Base-by-base conservation (phyloP, 176 grass and related monocot genomes). In the Elaeis guineensis region DNA sequence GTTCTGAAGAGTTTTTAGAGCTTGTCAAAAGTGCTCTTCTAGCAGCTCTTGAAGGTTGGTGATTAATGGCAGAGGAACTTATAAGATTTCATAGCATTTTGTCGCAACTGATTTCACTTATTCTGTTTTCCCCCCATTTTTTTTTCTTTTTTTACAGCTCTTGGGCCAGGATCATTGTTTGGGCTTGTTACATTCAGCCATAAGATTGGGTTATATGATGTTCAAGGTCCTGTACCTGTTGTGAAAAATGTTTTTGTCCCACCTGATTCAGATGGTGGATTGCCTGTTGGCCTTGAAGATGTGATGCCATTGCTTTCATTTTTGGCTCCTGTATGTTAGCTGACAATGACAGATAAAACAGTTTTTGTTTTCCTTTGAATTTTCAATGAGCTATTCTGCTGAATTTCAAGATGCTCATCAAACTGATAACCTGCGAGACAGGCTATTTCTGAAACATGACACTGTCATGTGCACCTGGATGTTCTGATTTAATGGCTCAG, bases 1-100 rank as follows among this genome's bases (percentile, higher is more conserved):
- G 84, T 86, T 98, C 88, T 18, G 94, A 98, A 80, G 94, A 98
- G 19, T 93, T 92, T 58, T 79, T 98, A 56, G 88, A 98, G 72
- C 84, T 93, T 25, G 70, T 89, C 63, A 98, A 89, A 77, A 93
- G 88, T 68, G 78, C 84, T 3, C 84, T 98, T 78, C 77, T 89
- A 72, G 88, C 93, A 17, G 87, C 84, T 32, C 85, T 92, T 58
- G 84, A 98, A 92, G 93, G 93, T 98, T 58, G 59, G 54, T 60
- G 51, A n/a, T 49, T n/a, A 20, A 56, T 28, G 19, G 28, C n/a
- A 19, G 18, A 15, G 19, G 51, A 61, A 18, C 23, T 65, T 2
- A 28, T 6, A 51, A 49, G 32, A 6, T 35, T 7, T 63, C 11
- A 19, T 30, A 49, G 39, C 20, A 25, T 18, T 20, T 57, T 2